Percentiles rank a stretch among this genome's conserved stretches.
Evolutionary conservation across 371 early-diverging fungal species (phyloP).

Genomic region (Ecytonucleospora hepatopenaei): DNA sequence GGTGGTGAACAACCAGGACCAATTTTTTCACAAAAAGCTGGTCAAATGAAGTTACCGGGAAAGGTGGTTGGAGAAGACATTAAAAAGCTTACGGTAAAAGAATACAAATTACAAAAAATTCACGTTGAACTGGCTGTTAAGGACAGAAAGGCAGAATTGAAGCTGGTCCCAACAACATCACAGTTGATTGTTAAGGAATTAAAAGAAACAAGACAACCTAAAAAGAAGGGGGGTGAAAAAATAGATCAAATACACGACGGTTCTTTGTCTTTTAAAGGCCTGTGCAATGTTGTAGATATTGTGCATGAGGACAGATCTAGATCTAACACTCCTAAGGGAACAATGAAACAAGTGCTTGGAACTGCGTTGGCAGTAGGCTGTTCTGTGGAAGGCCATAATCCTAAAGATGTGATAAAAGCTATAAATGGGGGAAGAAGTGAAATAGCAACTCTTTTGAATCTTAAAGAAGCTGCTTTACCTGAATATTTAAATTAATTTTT

Average conservation of each 20-base stretch:
- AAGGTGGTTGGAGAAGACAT: slow-evolving; percentile 99
- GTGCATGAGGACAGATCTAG: slow-evolving; percentile 75
- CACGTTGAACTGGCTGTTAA: slow-evolving; percentile 91
- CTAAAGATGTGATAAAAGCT: slow-evolving; percentile 65
- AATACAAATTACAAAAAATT: slow-evolving; percentile 92
- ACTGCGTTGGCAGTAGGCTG: slow-evolving; percentile 85
- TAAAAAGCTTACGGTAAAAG: slow-evolving; percentile 84
- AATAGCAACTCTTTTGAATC: slow-evolving; percentile 10
- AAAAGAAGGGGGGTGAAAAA: slow-evolving; percentile 97
- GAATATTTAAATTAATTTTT: slow-evolving; percentile 16
- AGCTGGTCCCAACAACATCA: slow-evolving; percentile 86
- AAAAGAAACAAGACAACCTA: slow-evolving; percentile 70
- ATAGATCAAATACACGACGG: slow-evolving; percentile 68
- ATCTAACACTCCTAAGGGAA: slow-evolving; percentile 71
- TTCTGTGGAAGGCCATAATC: slow-evolving; percentile 78
- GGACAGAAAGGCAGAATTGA: slow-evolving; percentile 94
- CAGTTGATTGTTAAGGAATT: slow-evolving; percentile 92
- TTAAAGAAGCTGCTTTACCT: slow-evolving; percentile 6
- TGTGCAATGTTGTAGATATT: slow-evolving; percentile 86
- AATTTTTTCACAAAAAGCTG: slow-evolving; percentile 94
- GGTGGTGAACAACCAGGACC: slow-evolving; percentile 98
- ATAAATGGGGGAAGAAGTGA: slow-evolving; percentile 52
- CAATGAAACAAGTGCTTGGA: slow-evolving; percentile 92
- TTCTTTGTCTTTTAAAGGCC: slow-evolving; percentile 60
- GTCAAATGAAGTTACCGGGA: slow-evolving; percentile 95